phyloP scores from a whole-genome alignment of 352 stramenopile species.

The Globisporangium apiculatum region DNA sequence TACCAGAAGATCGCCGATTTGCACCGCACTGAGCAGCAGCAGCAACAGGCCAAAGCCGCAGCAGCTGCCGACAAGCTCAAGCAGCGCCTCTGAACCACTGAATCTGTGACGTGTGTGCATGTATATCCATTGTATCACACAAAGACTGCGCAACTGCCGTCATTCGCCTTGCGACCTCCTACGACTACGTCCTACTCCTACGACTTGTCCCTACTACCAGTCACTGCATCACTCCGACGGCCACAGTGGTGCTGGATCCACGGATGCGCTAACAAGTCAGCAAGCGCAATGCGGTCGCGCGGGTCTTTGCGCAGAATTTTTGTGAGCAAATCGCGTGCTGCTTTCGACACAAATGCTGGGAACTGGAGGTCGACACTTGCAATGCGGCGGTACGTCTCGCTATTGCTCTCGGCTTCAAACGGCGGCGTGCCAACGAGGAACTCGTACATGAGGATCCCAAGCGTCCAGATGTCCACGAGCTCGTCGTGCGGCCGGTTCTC shows the following conservation, averaged over 20 bases:
- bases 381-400: slow-evolving; percentile 97
- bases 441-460: slow-evolving; percentile 99
- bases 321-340: slow-evolving; percentile 92
- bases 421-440: slow-evolving; percentile 96
- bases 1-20: slow-evolving; percentile 65
- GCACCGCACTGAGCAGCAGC: slow-evolving; percentile 28
- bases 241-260: slow-evolving; percentile 89
- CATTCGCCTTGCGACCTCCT: no score
- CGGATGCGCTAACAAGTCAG: slow-evolving; percentile 91
- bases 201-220: no score
- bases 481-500: slow-evolving; percentile 97
- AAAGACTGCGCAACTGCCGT: no score
- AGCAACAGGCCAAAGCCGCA: slow-evolving; percentile 17
- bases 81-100: background rate
- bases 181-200: no score
- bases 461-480: slow-evolving; percentile 95
- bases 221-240: background rate
- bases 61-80: slow-evolving; percentile 10
- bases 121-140: no score
- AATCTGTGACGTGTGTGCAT: no score
- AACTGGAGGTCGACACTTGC: slow-evolving; percentile 95
- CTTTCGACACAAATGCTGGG: slow-evolving; percentile 85
- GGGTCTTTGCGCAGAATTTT: slow-evolving; percentile 95
- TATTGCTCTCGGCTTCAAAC: slow-evolving; percentile 96
- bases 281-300: slow-evolving; percentile 88